Conservation (phyloP, 1,139 yeast genomes). For the Geotrichum klebahnii region DNA sequence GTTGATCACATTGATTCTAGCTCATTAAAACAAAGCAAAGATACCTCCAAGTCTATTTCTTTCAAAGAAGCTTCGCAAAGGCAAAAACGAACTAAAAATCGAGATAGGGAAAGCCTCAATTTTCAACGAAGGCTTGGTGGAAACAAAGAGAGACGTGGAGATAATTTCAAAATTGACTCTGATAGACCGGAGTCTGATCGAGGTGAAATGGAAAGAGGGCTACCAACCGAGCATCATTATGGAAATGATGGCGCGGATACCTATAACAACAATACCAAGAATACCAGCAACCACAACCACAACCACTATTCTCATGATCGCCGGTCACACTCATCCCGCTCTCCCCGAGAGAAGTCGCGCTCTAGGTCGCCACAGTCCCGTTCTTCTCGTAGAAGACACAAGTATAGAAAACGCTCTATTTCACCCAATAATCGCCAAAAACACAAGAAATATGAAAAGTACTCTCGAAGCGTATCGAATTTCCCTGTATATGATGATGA, state of each 20-base stretch:
- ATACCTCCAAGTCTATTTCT: not conserved
- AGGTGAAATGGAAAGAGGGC: not conserved
- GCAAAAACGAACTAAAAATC: not conserved
- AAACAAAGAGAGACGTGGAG: not conserved
- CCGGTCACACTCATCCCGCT: not conserved
- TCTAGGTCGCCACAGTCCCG: constrained; percentile 4
- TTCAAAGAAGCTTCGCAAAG: not conserved
- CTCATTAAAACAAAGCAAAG: constrained; percentile 2
- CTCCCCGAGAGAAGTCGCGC: not conserved
- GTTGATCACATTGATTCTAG: constrained; percentile 13
- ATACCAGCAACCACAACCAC: not conserved
- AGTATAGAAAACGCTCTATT: not conserved
- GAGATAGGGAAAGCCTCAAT: constrained; percentile 4
- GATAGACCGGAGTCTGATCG: not conserved
- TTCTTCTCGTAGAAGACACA: not conserved
- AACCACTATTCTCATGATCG: not conserved
- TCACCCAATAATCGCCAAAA: constrained; percentile 1
- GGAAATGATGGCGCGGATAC: not conserved
- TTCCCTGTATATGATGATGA: constrained; percentile 6
- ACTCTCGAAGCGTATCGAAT: not conserved
- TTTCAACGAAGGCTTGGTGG: constrained; percentile 2
- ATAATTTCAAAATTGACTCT: not conserved
- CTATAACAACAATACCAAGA: not conserved
- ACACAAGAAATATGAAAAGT: not conserved
- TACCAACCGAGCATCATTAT: not conserved